phyloP scores from a whole-genome alignment of 2,329 filamentous ascomycete genomes.

The Talaromyces piceae region DNA sequence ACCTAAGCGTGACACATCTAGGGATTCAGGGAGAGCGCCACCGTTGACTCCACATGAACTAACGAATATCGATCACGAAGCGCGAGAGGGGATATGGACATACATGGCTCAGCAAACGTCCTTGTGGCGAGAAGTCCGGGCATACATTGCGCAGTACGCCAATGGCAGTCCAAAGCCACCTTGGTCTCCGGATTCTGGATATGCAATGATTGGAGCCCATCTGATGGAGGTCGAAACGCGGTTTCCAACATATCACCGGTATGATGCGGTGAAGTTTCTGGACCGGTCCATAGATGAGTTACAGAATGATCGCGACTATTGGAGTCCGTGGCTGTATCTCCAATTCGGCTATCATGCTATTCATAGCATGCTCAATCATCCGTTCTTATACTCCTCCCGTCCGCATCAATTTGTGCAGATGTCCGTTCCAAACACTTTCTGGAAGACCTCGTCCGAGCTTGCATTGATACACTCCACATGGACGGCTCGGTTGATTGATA shows the following conservation, averaged over 20 bases:
- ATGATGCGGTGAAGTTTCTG: constrained; percentile 15
- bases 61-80: not conserved
- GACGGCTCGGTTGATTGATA: constrained; percentile 45
- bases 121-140: constrained; percentile 15
- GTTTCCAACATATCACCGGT: constrained; percentile 16
- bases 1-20: constrained; percentile 10
- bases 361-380: constrained; percentile 25
- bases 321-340: constrained; percentile 26
- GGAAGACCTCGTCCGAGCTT: constrained; percentile 41
- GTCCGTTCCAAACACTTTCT: constrained; percentile 44
- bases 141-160: constrained; percentile 14
- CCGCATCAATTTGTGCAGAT: constrained; percentile 21
- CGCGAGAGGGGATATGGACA: constrained; percentile 15
- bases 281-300: constrained; percentile 14
- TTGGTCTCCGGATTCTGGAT: constrained; percentile 17
- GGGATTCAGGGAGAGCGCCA: constrained; percentile 8
- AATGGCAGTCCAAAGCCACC: constrained; percentile 13
- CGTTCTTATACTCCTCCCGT: constrained; percentile 18
- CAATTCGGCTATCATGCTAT: constrained; percentile 26
- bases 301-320: constrained; percentile 19
- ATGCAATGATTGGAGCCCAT: constrained; percentile 16
- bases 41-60: constrained; percentile 12
- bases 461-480: constrained; percentile 43
- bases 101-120: constrained; percentile 16
- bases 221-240: constrained; percentile 18